A percentile compares a stretch with the other conserved stretches of the same genome.
These are phyloP conservation scores for Schoenoplectus tabernaemontani DNA, from an alignment of 202 grass and related monocot species.

Conservation along the genomic window DNA sequence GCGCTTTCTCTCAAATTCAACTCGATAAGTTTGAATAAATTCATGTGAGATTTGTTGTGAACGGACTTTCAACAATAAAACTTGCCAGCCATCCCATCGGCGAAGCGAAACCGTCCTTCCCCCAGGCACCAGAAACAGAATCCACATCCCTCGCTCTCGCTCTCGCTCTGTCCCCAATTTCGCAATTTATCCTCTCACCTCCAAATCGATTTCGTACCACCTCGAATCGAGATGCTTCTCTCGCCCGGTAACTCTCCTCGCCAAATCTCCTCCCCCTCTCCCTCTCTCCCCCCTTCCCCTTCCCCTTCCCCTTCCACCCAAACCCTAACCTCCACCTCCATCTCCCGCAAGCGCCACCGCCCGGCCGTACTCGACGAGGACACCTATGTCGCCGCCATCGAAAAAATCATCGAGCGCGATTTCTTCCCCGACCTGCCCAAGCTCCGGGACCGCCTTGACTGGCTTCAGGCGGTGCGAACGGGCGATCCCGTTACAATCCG, in stretches of 20 bases:
- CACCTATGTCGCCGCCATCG: slow-evolving; percentile 64
- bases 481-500: slow-evolving; percentile 71
- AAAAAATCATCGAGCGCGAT: slow-evolving; percentile 88
- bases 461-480: slow-evolving; percentile 80
- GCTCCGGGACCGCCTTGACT: slow-evolving; percentile 82
- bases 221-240: slow-evolving; percentile 45
- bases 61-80: no score
- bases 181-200: not conserved
- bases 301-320: slow-evolving; percentile 21
- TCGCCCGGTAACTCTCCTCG: slow-evolving; percentile 80
- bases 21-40: not conserved
- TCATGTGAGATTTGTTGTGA: not conserved
- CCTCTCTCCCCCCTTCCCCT: slow-evolving; percentile 6
- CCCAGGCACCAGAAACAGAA: no score
- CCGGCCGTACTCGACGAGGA: slow-evolving; percentile 78
- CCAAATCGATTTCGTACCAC: not conserved
- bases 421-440: slow-evolving; percentile 89
- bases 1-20: not conserved
- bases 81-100: no score
- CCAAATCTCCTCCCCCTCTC: slow-evolving; percentile 37
- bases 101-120: no score
- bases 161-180: not conserved
- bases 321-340: slow-evolving; percentile 6
- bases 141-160: not conserved
- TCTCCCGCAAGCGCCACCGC: slow-evolving; percentile 37